Evolutionary conservation across 2,329 filamentous ascomycete species (phyloP).

Genomic region (Zalaria obscura): DNA sequence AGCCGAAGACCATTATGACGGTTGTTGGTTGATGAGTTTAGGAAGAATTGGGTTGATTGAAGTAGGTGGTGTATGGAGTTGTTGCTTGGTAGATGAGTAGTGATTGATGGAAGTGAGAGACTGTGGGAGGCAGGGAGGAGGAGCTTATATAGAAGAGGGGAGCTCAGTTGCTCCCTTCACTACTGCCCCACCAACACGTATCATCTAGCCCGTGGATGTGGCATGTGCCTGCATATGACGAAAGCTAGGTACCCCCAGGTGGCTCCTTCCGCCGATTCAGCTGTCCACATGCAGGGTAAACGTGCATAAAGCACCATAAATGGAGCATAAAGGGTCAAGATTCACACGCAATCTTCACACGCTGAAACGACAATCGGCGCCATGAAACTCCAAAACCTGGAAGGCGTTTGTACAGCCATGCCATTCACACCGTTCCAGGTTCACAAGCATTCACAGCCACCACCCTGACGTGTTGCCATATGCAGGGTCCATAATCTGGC

Average conservation of each 20-base stretch:
- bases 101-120: constrained; percentile 17
- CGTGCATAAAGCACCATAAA: no score
- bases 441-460: background rate
- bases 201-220: no score
- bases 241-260: no score
- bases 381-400: background rate
- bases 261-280: no score
- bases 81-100: constrained; percentile 1
- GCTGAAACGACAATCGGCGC: background rate
- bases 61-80: constrained; percentile 1
- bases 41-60: background rate
- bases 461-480: background rate
- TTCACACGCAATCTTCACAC: background rate
- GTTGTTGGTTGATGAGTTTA: background rate
- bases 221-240: no score
- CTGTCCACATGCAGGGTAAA: background rate
- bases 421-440: background rate
- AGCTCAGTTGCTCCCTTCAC: background rate
- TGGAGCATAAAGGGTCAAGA: no score
- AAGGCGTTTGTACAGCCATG: background rate
- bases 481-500: no score
- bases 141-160: constrained; percentile 7
- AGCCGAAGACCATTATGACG: constrained; percentile 28
- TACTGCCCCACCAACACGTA: background rate
- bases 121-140: constrained; percentile 22